Evolutionary conservation across 768 basidiomycete species (phyloP), one percentile per base, ranked within the genome.

Genomic region (Boletus subparvulus): DNA sequence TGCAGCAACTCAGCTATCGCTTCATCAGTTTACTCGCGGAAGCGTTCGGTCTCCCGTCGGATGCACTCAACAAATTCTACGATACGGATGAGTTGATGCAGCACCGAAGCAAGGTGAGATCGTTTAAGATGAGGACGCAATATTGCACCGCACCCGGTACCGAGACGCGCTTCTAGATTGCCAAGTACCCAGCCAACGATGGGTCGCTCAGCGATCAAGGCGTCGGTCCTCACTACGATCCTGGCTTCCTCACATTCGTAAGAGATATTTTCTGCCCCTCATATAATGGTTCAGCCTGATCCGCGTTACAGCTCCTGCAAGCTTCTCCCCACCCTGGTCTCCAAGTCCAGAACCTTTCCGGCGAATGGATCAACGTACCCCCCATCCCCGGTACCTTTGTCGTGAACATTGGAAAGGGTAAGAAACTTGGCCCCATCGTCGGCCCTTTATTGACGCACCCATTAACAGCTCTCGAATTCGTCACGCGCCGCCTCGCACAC

Each of bases 151-250:
- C 19, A n/a, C 24, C 44, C 3, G 16, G 19, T 40, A 21, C 37
- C 4, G 32, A 48, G n/a, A 41, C 24, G 30, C 17, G 2, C 6
- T 4, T 19, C 35, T 45, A 65, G 79, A 75, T 93, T 49, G 85
- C 92, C 21, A 83, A 87, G 65, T 93, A 93, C 63, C 90, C 91
- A 8, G 76, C 82, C 9, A 78, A 82, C 32, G 79, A 80, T 13
- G 68, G 44, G 68, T 76, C 46, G 60, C 65, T 19, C 67, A 69
- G 78, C 24, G 78, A 81, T 53, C 91, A 93, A 69, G 91, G 92
- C 14, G 92, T 92, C 7, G 92, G 92, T 0, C 89, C 92, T 12
- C 91, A 92, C 69, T 92, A 85, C 55, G 92, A 92, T 54, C 86
- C 85, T 0, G 87, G 89, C 0, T 92, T 92, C 74, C 69, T 92